Evolutionary conservation across 306 rosid genomes (phyloP), one percentile per base, ranked within the genome.

Genomic region (Lathyrus sativus): DNA sequence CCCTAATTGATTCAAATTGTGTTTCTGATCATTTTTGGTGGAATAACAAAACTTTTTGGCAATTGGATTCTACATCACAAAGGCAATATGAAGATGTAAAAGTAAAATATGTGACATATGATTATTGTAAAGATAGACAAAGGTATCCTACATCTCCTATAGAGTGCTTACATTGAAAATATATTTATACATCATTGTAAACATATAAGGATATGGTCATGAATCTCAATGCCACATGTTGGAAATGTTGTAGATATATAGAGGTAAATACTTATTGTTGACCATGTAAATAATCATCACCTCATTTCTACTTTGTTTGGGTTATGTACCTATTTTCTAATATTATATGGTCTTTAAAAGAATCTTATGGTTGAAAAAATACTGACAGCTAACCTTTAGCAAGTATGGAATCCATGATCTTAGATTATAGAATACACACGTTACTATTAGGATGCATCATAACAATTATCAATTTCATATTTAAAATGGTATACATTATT

Each of bases 111-210:
- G 31, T 74, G 17, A 70, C 7, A 10, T 83, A 85, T 72, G 89
- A 85, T 24, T 85, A 83, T 50, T 88, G 95, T 69, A 3, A 15
- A 7, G 91, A 85, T 80, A 64, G 11, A 13, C 1, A 7, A 0
- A 79, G 85, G 49, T 11, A 70, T 65, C 81, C 78, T 3, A 76
- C 67, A 2, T 68, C 51, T 75, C 91, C 91, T 13, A 62, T n/a
- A 18, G 95, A 88, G 74, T 88, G 95, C 71, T 3, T 0, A 45
- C n/a, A 53, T 15, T 17, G 7, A 63, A 39, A 50, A 9, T 1
- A 62, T 37, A 11, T 39, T 4, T 19, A 18, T 18, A 19, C 26
- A 17, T 19, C 50, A 3, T 12, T 46, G 15, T 35, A 46, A 71
- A 8, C 15, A 46, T 5, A 48, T 71, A 50, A 62, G 44, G 62